These are phyloP conservation scores for Ophiognomonia clavigignenti-juglandacearum DNA, from an alignment of 2,329 filamentous ascomycete genomes.

Conservation along the genomic window DNA sequence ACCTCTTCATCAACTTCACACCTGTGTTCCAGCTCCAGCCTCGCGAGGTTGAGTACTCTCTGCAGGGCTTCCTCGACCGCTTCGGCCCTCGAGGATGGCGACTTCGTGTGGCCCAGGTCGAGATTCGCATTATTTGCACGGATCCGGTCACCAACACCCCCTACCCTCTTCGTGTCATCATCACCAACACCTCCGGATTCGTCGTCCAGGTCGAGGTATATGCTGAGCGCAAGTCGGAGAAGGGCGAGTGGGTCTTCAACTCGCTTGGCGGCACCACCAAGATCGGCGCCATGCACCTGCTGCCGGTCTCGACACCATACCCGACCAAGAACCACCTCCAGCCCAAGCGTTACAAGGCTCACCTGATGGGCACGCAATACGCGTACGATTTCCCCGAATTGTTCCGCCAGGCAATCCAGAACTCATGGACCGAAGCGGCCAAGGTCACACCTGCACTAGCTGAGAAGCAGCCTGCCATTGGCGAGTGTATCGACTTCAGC, in stretches of 20 bases:
- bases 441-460: conserved; percentile 69
- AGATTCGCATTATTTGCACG: conserved; percentile 98
- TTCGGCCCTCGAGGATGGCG: conserved; percentile 95
- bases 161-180: conserved; percentile 90
- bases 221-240: conserved; percentile 95
- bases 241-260: conserved; percentile 97
- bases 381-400: conserved; percentile 99
- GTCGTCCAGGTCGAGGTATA: conserved; percentile 98
- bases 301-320: conserved; percentile 87
- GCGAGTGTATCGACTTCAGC: conserved; percentile 89
- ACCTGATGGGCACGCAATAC: conserved; percentile 98
- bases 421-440: conserved; percentile 78
- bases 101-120: conserved; percentile 91
- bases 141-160: conserved; percentile 78
- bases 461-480: conserved; percentile 76
- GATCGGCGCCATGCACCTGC: conserved; percentile 90
- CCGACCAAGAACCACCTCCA: conserved; percentile 98
- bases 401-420: conserved; percentile 96
- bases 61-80: conserved; percentile 92
- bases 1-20: conserved; percentile 99
- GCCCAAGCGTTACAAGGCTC: conserved; percentile 98
- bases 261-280: conserved; percentile 93
- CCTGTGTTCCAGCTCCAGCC: conserved; percentile 92
- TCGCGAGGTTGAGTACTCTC: conserved; percentile 82
- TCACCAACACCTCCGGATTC: conserved; percentile 97